Percentiles rank a stretch among this genome's conserved stretches.
Evolutionary conservation across 345 rosid genomes (phyloP).

Genomic region (Eucalyptus curtisii): DNA sequence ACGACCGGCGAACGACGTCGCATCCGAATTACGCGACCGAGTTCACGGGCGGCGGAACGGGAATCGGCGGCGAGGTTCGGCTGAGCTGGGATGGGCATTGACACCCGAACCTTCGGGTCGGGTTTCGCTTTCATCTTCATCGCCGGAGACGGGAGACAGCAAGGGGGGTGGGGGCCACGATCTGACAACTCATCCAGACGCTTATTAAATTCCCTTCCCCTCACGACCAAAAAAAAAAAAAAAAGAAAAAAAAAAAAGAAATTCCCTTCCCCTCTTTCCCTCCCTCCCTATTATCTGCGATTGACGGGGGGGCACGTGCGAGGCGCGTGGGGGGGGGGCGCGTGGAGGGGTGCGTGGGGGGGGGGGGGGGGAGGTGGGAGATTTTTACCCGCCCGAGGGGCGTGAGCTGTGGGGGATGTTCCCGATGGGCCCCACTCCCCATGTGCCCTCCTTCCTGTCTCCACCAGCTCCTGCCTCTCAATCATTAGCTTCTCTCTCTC

Average conservation of each 20-base stretch:
- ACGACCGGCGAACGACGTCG: not conserved
- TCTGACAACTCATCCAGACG: not conserved
- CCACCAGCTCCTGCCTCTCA: slow-evolving; percentile 99
- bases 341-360: not conserved
- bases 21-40: not conserved
- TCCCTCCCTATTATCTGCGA: not conserved
- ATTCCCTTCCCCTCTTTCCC: not conserved
- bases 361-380: not conserved
- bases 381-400: not conserved
- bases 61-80: not conserved
- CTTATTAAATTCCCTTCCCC: not conserved
- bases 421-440: slow-evolving; percentile 70
- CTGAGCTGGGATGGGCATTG: not conserved
- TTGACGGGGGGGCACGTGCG: not conserved
- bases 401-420: slow-evolving; percentile 47
- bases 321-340: not conserved
- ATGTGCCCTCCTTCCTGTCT: slow-evolving; percentile 98
- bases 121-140: not conserved
- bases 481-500: slow-evolving; percentile 43
- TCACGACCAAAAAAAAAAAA: too few relatives aligned
- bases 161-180: not conserved
- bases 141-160: not conserved
- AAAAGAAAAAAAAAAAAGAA: too few relatives aligned
- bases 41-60: not conserved
- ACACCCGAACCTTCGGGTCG: not conserved